phyloP scores from a whole-genome alignment of 2,329 filamentous ascomycete species.

The Aphanoascus verrucosus region DNA sequence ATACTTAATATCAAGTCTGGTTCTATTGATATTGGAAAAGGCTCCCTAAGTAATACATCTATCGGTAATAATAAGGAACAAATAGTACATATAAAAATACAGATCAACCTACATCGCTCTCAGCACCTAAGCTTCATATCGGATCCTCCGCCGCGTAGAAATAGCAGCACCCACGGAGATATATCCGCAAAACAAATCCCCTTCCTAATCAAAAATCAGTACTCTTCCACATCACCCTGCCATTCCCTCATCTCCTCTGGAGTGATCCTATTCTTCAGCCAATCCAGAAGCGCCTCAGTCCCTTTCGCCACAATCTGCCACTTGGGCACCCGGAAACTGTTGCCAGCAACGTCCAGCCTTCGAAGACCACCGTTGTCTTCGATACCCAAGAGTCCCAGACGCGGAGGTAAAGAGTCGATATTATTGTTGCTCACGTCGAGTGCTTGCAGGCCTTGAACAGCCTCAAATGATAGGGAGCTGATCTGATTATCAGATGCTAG shows the following conservation, averaged over 20 bases:
- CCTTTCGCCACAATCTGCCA: conserved; percentile 77
- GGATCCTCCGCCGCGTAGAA: background rate
- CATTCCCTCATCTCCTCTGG: conserved; percentile 32
- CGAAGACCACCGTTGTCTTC: conserved; percentile 45
- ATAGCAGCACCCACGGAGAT: background rate
- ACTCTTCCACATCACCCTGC: conserved; percentile 21
- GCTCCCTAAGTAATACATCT: background rate
- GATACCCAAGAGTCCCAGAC: conserved; percentile 65
- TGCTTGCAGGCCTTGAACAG: conserved; percentile 61
- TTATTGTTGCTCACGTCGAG: conserved; percentile 79
- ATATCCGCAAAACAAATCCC: background rate
- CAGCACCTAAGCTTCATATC: background rate
- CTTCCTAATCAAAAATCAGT: background rate
- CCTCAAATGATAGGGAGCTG: conserved; percentile 58
- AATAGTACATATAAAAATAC: background rate
- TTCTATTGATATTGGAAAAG: no score
- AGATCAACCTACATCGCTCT: background rate
- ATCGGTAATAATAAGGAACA: background rate
- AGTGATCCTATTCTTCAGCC: conserved; percentile 67
- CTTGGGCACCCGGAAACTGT: conserved; percentile 76
- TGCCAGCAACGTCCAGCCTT: conserved; percentile 68
- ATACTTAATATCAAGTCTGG: no score
- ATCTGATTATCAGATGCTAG: conserved; percentile 72
- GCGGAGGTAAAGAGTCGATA: conserved; percentile 68
- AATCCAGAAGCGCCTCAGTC: conserved; percentile 71